Base-by-base conservation (phyloP, 805 yeast genomes). In the Barnettozyma siamensis region DNA sequence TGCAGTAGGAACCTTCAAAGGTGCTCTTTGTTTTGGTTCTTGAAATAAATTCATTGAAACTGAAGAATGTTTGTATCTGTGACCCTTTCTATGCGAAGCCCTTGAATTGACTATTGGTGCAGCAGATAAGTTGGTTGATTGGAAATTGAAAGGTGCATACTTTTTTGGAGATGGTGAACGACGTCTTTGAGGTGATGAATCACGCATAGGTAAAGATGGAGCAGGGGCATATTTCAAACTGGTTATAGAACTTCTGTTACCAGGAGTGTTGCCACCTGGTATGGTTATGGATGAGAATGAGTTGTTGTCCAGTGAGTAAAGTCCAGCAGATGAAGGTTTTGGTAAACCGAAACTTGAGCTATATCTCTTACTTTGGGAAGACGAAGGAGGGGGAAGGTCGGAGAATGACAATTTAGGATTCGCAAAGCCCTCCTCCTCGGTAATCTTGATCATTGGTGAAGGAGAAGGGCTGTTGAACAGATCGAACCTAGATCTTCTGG, bases 21-120 rank as follows among this genome's bases (percentile, higher is more conserved):
- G 83, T 5, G 83, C 80, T 29, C 80, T 70, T 31, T 70, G 76
- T 13, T 88, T 83, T 1, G 97, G 96, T 56, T 91, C 97, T 61
- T 87, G 96, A 59, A 93, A 91, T 59, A 91, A 74, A 60, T 91
- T 89, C 93, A 91, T 84, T 5, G 96, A 88, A 6, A 91, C 96
- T 8, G 96, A 88, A 3, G 97, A 88, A 62, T 91, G 98, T 59
- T 91, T 91, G 59, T 91, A 91, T 51, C 91, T 75, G 62, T 91
- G 99, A 7, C 99, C 99, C 51, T 89, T 79, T 69, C 99, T 80
- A 53, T 80, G 86, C 0, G 84, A 79, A 1, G 88, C 76, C 54
- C 67, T 57, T n/a, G 59, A 54, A 38, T 57, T 55, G 27, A 66
- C 73, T 11, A 66, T 45, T 10, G 58, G 51, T 38, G 41, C 58